phyloP scores from a whole-genome alignment of 2,329 filamentous ascomycete genomes.

The Malbranchea cinnamomea region DNA sequence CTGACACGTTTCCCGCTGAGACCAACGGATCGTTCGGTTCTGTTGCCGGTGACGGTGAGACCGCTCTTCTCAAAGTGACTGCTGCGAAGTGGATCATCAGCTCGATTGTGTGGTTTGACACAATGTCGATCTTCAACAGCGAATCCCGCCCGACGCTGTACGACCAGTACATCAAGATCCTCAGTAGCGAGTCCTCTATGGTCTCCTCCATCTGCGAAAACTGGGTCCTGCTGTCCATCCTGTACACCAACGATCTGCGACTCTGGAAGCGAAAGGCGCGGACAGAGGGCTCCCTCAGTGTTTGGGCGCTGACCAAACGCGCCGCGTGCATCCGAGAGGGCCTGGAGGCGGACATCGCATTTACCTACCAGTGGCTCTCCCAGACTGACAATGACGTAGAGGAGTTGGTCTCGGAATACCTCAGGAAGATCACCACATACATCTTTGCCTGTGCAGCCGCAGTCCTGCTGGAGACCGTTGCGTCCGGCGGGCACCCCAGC shows the following conservation, averaged over 20 bases:
- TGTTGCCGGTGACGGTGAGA: neutral
- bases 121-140: neutral
- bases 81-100: neutral
- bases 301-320: constrained; percentile 1
- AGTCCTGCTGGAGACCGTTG: constrained; percentile 5
- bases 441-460: constrained; percentile 6
- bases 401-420: neutral
- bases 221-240: constrained; percentile 6
- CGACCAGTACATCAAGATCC: neutral
- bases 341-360: neutral
- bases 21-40: neutral
- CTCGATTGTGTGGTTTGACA: neutral
- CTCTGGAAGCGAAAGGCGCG: constrained; percentile 6
- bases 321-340: neutral
- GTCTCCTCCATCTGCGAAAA: constrained; percentile 3
- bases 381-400: neutral
- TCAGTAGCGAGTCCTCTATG: neutral
- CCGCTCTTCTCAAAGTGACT: neutral
- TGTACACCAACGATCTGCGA: constrained; percentile 3
- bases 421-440: constrained; percentile 1
- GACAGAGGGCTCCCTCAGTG: constrained; percentile 2
- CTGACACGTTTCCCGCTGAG: neutral
- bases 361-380: neutral
- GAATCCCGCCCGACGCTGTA: neutral
- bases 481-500: constrained; percentile 4